Evolutionary conservation across 176 grass and related monocot species (phyloP).

Genomic region (Oryza rufipogon): DNA sequence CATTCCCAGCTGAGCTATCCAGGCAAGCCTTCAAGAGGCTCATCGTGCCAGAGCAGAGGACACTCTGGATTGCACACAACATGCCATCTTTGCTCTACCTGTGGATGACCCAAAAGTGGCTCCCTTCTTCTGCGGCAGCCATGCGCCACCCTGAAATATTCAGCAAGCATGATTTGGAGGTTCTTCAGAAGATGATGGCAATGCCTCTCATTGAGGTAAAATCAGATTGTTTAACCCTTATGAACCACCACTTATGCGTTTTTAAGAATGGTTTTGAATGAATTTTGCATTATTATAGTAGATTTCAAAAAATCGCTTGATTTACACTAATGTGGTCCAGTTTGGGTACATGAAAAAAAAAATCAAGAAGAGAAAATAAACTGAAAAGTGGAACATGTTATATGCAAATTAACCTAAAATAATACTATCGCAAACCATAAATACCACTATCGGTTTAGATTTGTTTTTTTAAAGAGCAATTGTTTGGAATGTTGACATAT

Average conservation of each 20-base stretch:
- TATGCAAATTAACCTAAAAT: slow-evolving; percentile 10
- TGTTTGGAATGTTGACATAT: background rate
- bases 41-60: slow-evolving; percentile 59
- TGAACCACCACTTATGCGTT: background rate
- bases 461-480: background rate
- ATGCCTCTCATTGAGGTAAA: slow-evolving; percentile 55
- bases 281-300: background rate
- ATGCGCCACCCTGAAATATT: slow-evolving; percentile 62
- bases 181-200: slow-evolving; percentile 60
- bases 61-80: slow-evolving; percentile 71
- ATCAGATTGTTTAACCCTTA: slow-evolving; percentile 2
- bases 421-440: background rate
- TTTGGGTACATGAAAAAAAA: slow-evolving; percentile 5
- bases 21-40: slow-evolving; percentile 61
- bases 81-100: slow-evolving; percentile 68
- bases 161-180: slow-evolving; percentile 59
- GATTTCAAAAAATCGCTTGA: background rate
- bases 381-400: background rate
- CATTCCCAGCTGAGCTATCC: slow-evolving; percentile 62
- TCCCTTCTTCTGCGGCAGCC: slow-evolving; percentile 62
- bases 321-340: background rate
- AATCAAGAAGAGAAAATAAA: background rate
- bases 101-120: slow-evolving; percentile 82
- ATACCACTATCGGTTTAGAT: background rate
- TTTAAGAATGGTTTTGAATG: no score